Evolutionary conservation across 768 basidiomycete genomes (phyloP).

Genomic region (Clavulina sp.): DNA sequence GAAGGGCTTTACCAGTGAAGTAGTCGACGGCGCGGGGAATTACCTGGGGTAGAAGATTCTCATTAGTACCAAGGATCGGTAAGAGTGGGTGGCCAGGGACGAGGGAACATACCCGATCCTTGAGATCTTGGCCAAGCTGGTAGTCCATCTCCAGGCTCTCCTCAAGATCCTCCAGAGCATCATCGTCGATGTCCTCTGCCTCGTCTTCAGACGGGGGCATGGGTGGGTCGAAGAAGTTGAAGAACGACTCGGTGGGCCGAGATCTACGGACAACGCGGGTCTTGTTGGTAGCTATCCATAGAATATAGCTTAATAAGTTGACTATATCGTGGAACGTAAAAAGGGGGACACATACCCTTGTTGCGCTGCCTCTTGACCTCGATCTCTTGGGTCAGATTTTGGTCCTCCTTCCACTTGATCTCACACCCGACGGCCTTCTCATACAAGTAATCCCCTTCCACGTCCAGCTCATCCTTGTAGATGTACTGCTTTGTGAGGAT

Average conservation of each 20-base stretch:
- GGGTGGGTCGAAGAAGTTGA: slow-evolving; percentile 93
- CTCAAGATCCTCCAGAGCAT: slow-evolving; percentile 79
- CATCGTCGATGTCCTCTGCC: slow-evolving; percentile 63
- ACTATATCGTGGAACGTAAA: slow-evolving; percentile 2
- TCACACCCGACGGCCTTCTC: slow-evolving; percentile 81
- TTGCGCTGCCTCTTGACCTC: slow-evolving; percentile 99
- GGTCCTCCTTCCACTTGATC: slow-evolving; percentile 96
- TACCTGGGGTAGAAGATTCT: slow-evolving; percentile 32
- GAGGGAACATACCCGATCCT: slow-evolving; percentile 59
- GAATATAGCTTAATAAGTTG: background rate
- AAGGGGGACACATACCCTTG: slow-evolving; percentile 52
- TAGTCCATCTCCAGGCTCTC: slow-evolving; percentile 92
- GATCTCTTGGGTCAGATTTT: slow-evolving; percentile 91
- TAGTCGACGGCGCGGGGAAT: slow-evolving; percentile 92
- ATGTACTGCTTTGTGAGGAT: slow-evolving; percentile 84
- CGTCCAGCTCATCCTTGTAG: slow-evolving; percentile 81
- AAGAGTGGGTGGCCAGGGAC: background rate
- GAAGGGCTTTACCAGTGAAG: slow-evolving; percentile 92
- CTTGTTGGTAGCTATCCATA: slow-evolving; percentile 25
- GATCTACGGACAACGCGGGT: slow-evolving; percentile 47
- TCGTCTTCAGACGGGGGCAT: slow-evolving; percentile 48
- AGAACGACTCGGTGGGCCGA: slow-evolving; percentile 86
- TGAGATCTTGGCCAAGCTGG: slow-evolving; percentile 94
- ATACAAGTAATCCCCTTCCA: slow-evolving; percentile 91
- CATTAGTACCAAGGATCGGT: background rate